Conservation (phyloP, 108 stramenopile genomes). For the Cylindrotheca fusiformis region DNA sequence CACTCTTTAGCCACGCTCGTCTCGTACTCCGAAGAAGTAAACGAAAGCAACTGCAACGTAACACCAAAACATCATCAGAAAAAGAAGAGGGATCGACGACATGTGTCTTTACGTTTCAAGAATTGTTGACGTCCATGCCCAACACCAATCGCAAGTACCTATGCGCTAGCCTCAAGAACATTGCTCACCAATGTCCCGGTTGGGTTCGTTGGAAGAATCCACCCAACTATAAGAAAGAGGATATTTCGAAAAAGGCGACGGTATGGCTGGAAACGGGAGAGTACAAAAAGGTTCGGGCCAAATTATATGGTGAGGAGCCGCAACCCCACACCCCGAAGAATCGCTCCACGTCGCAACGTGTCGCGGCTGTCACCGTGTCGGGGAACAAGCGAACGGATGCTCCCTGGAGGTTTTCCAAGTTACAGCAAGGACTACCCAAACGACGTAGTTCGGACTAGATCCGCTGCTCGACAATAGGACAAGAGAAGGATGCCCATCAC, state of each 20-base stretch:
- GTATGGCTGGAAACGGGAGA: slow-evolving; percentile 18
- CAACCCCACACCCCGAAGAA: neutral
- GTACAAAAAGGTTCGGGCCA: slow-evolving; percentile 17
- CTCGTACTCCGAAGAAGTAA: slow-evolving; percentile 5
- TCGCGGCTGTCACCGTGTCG: slow-evolving; percentile 11
- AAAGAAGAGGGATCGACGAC: neutral
- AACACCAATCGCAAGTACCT: neutral
- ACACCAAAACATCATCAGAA: neutral
- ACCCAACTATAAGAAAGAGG: neutral
- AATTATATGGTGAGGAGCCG: neutral
- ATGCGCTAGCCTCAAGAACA: neutral
- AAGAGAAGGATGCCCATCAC: too few relatives aligned
- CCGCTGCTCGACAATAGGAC: too few relatives aligned
- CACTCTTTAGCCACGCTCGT: slow-evolving; percentile 14
- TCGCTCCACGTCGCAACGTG: neutral
- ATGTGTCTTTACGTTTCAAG: slow-evolving; percentile 8
- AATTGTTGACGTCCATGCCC: neutral
- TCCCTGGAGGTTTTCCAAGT: too few relatives aligned
- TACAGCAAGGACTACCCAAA: too few relatives aligned
- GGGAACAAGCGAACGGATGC: slow-evolving; percentile 7
- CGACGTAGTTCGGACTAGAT: too few relatives aligned
- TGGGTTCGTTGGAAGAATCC: slow-evolving; percentile 9
- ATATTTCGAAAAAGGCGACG: slow-evolving; percentile 3
- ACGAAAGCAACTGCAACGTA: slow-evolving; percentile 4
- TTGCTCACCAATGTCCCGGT: neutral